Conservation (phyloP, 2,329 filamentous ascomycete genomes). For the Dichotomopilus funicola region DNA sequence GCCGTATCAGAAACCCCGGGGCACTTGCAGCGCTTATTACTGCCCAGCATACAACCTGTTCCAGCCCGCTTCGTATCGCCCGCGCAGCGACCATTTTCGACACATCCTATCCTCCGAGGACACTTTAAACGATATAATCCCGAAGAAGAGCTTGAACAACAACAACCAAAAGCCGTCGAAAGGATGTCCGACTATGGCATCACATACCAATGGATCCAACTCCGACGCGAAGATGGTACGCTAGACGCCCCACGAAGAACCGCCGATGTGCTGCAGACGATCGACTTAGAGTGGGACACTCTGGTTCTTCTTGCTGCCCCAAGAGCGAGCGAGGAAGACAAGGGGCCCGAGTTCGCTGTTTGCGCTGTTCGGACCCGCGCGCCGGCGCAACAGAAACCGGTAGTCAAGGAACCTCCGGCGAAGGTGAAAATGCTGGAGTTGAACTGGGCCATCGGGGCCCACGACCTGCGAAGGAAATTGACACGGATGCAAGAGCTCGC, state of each 20-base stretch:
- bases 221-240: constrained; percentile 31
- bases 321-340: background rate
- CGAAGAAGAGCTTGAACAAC: background rate
- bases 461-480: constrained; percentile 70
- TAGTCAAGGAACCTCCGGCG: constrained; percentile 39
- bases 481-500: constrained; percentile 63
- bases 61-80: background rate
- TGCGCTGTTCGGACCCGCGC: constrained; percentile 37
- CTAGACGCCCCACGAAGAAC: constrained; percentile 36
- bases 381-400: constrained; percentile 54
- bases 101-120: background rate
- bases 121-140: background rate
- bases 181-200: constrained; percentile 41
- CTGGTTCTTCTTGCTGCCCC: constrained; percentile 14
- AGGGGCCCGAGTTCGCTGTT: constrained; percentile 43
- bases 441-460: constrained; percentile 74
- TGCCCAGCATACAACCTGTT: constrained; percentile 6
- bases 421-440: constrained; percentile 74
- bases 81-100: constrained; percentile 2
- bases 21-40: constrained; percentile 18
- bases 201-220: constrained; percentile 35
- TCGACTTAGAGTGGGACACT: constrained; percentile 24
- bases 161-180: constrained; percentile 32
- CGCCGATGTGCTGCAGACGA: constrained; percentile 34
- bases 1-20: constrained; percentile 25